A percentile compares a stretch with the other conserved stretches of the same genome.
Conservation (phyloP, 163 green algal genomes). For the Scenedesmus sp. region DNA sequence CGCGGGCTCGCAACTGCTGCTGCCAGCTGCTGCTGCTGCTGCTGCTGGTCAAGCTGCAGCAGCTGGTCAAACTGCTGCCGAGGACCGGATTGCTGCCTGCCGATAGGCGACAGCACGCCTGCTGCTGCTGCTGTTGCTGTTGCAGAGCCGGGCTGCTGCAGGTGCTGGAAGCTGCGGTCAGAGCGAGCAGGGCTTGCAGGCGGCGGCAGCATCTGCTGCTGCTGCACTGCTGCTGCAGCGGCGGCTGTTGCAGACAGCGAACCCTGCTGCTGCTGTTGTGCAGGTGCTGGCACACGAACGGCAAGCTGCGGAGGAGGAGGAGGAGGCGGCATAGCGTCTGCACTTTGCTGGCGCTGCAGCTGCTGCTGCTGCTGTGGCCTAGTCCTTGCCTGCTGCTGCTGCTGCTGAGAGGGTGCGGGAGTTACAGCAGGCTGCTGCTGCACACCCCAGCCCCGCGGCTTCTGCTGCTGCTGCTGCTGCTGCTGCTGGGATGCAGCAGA, state of each 20-base stretch:
- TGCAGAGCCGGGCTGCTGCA: constrained; percentile 1
- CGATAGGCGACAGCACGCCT: background rate
- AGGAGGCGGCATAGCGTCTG: background rate
- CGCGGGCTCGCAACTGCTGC: background rate
- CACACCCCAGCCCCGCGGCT: background rate
- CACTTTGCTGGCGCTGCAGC: constrained; percentile 8
- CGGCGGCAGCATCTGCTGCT: background rate
- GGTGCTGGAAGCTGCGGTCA: constrained; percentile 14
- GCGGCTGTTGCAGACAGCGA: background rate
- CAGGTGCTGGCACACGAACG: background rate
- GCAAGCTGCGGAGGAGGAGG: background rate
- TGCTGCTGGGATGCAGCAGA: background rate
- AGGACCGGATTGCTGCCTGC: background rate
- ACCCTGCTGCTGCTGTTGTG: constrained; percentile 15
- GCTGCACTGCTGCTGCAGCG: background rate
- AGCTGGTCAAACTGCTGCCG: background rate
- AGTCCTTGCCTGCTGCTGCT: constrained; percentile 1
- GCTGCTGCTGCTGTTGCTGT: background rate
- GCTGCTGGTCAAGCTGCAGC: background rate
- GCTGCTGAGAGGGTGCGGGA: background rate
- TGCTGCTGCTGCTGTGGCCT: constrained; percentile 23
- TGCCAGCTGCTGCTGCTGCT: constrained; percentile 19
- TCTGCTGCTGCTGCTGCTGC: constrained; percentile 25
- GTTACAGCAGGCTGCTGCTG: background rate
- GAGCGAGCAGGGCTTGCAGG: constrained; percentile 26